Conservation (phyloP, 306 rosid genomes). For the Glycine soja region DNA sequence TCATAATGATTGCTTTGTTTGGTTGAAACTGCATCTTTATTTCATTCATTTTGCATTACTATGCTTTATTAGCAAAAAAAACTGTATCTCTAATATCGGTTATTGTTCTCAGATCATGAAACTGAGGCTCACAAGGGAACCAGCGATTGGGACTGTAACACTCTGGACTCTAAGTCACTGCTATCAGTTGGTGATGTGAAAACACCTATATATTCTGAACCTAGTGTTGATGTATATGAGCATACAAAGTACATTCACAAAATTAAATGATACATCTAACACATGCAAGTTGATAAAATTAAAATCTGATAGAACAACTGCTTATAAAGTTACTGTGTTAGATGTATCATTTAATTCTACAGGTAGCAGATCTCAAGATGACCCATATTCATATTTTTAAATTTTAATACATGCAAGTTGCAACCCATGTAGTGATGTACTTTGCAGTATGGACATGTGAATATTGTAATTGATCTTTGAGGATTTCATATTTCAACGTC, state of each 20-base stretch:
- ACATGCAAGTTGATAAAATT: too few relatives aligned
- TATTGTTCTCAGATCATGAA: conserved; percentile 5
- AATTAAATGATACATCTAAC: neutral
- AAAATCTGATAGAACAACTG: too few relatives aligned
- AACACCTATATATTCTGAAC: conserved; percentile 58
- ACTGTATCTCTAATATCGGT: neutral
- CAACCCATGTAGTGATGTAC: conserved; percentile 44
- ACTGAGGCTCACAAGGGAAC: too few relatives aligned
- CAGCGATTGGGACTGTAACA: neutral
- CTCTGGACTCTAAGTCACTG: conserved; percentile 44
- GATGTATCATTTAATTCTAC: too few relatives aligned
- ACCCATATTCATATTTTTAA: neutral
- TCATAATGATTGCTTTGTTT: neutral
- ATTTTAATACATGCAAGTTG: conserved; percentile 35
- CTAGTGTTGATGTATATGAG: conserved; percentile 41
- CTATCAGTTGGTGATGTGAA: conserved; percentile 60
- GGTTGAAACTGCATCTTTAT: neutral
- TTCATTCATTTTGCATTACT: too few relatives aligned
- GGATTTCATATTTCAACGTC: conserved; percentile 12
- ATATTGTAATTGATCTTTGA: neutral
- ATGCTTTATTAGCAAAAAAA: too few relatives aligned
- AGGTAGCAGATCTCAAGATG: conserved; percentile 12
- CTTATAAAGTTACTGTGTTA: too few relatives aligned
- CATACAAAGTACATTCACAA: neutral
- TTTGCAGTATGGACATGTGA: conserved; percentile 39